phyloP scores from a whole-genome alignment of 129 eudicot genomes.

The Flaveria linearis region DNA sequence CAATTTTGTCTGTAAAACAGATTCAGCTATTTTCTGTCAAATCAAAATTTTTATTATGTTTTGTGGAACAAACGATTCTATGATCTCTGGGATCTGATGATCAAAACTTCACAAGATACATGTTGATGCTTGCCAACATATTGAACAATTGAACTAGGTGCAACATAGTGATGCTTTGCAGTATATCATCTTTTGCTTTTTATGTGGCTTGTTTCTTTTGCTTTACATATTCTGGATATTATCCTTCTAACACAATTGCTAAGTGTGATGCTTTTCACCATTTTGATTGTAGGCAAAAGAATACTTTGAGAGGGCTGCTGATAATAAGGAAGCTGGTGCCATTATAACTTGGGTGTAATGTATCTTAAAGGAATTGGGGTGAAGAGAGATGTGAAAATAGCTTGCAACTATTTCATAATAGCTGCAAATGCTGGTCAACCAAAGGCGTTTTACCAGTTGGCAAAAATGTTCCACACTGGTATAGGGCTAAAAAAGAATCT shows the following conservation, averaged over 20 bases:
- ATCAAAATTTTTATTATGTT: neutral
- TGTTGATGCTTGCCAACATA: conserved; percentile 9
- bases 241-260: conserved; percentile 2
- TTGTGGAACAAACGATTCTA: neutral
- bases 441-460: conserved; percentile 94
- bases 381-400: conserved; percentile 71
- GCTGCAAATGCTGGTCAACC: conserved; percentile 97
- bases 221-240: neutral
- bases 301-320: conserved; percentile 93
- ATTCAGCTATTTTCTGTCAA: neutral
- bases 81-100: neutral
- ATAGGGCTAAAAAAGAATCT: conserved; percentile 89
- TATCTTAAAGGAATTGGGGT: conserved; percentile 93
- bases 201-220: neutral
- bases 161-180: conserved; percentile 10
- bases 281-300: conserved; percentile 69
- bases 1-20: conserved; percentile 3
- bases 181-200: neutral
- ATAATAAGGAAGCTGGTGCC: conserved; percentile 89
- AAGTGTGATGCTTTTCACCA: neutral
- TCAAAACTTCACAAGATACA: conserved; percentile 1
- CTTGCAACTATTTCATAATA: conserved; percentile 72
- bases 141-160: neutral
- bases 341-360: conserved; percentile 92
- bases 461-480: conserved; percentile 97